These are phyloP conservation scores for Adansonia digitata DNA, from an alignment of 345 rosid species.

Conservation along the genomic window DNA sequence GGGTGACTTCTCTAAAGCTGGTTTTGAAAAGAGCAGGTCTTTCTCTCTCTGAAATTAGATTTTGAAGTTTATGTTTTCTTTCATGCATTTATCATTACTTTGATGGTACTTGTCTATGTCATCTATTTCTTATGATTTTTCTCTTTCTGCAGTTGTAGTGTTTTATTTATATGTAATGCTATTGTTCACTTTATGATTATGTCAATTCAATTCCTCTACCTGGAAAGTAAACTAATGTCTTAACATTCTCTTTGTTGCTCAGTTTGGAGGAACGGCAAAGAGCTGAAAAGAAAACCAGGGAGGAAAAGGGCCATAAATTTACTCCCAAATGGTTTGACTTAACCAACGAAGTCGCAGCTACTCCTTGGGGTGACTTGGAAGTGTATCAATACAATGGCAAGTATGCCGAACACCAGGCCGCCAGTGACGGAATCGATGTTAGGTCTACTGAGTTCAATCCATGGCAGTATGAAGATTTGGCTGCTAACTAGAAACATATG, in stretches of 20 bases:
- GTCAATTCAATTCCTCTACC: background rate
- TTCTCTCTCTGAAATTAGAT: conserved; percentile 9
- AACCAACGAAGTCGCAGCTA: conserved; percentile 51
- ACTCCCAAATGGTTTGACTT: conserved; percentile 68
- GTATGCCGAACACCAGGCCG: conserved; percentile 48
- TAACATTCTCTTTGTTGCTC: background rate
- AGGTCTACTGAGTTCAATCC: conserved; percentile 58
- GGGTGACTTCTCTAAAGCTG: conserved; percentile 70
- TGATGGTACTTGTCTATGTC: too few relatives aligned
- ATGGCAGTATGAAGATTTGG: conserved; percentile 50
- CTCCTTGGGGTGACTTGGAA: conserved; percentile 88
- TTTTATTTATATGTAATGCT: background rate
- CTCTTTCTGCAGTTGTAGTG: background rate
- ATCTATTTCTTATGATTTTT: background rate
- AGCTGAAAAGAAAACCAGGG: conserved; percentile 67
- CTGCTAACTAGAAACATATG: conserved; percentile 12
- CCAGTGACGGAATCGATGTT: conserved; percentile 32
- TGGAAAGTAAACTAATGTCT: background rate
- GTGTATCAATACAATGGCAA: conserved; percentile 72
- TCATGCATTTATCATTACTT: background rate
- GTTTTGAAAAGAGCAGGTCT: conserved; percentile 73
- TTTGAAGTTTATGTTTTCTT: background rate
- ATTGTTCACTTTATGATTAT: background rate
- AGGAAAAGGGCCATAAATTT: conserved; percentile 53
- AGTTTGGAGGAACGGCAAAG: conserved; percentile 68